Base-by-base conservation (phyloP, 2,329 filamentous ascomycete species). In the Lecanicillium sp. region DNA sequence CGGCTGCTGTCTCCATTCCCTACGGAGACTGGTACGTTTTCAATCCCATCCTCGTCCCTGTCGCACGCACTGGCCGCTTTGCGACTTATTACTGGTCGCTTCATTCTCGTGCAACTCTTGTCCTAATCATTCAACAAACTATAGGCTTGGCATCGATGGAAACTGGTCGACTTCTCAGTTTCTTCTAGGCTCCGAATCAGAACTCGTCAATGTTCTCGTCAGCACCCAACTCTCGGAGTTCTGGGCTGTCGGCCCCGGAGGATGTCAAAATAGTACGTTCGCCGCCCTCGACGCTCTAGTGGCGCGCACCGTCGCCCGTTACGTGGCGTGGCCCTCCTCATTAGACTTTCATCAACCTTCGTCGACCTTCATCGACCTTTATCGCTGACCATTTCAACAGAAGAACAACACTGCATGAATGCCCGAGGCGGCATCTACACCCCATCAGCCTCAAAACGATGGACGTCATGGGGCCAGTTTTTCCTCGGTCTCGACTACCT, bases 221-320 rank as follows among this genome's bases (percentile, higher is more conserved):
- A 87, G 83, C 58, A 89, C 84, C 5, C 74, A 77, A 11, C 72
- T 83, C 35, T 86, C 86, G 29, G 84, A 88, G 62, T 81, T 84
- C 36, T 88, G 84, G 84, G 75, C 80, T 3, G 69, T 89, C 32
- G 73, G 81, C 44, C 67, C 74, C 1, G 70, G 73, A 50, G 82
- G 79, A 48, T 85, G 81, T 54, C 53, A 62, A 54, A 57, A 63
- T 35, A 68, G 75, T 76, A 70, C 57, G 71, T 67, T n/a, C 23
- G 29, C 27, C 17, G 10, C 15, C 19, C n/a, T 12, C n/a, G 19
- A 10, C 32, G 9, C 17, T 29, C 12, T 5, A 20, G 17, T n/a
- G n/a, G n/a, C n/a, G n/a, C n/a, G n/a, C n/a, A n/a, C n/a, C n/a
- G n/a, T n/a, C n/a, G n/a, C n/a, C n/a, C n/a, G n/a, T n/a, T n/a